Conservation (phyloP, 345 rosid genomes). For the Sonneratia alba region DNA sequence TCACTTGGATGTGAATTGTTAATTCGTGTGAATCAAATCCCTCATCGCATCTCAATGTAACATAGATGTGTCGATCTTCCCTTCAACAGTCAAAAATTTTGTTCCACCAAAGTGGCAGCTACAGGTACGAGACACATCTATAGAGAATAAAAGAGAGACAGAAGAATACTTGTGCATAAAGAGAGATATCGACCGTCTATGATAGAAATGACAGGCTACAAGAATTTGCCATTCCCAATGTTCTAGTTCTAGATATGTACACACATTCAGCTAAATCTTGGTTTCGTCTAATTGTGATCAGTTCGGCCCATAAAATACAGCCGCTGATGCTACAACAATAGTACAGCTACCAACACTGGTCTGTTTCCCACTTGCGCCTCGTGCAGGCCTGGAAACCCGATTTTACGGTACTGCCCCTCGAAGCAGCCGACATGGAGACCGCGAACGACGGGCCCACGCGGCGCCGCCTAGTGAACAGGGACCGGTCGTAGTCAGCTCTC, state of each 20-base stretch:
- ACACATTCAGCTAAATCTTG: background rate
- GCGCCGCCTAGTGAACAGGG: slow-evolving; percentile 20
- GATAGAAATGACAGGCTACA: background rate
- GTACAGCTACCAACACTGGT: slow-evolving; percentile 54
- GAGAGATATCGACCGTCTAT: background rate
- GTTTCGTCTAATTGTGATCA: background rate
- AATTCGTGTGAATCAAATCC: too few species aligned
- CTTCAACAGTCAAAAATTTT: too few species aligned
- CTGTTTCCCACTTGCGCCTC: slow-evolving; percentile 54
- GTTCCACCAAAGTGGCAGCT: too few species aligned
- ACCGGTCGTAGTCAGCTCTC: slow-evolving; percentile 46
- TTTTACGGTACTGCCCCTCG: slow-evolving; percentile 5
- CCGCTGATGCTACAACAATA: background rate
- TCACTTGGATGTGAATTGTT: too few species aligned
- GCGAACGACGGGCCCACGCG: slow-evolving; percentile 18
- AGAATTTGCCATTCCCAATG: background rate
- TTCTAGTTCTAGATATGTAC: background rate
- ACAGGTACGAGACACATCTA: too few species aligned
- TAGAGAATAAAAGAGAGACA: too few species aligned
- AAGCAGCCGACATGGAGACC: slow-evolving; percentile 10
- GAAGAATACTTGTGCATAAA: background rate
- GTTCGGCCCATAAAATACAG: background rate
- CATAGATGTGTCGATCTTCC: too few species aligned
- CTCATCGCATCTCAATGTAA: too few species aligned
- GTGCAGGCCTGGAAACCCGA: slow-evolving; percentile 18